Conservation (phyloP, 2,329 filamentous ascomycete species). For the Alternaria solani region DNA sequence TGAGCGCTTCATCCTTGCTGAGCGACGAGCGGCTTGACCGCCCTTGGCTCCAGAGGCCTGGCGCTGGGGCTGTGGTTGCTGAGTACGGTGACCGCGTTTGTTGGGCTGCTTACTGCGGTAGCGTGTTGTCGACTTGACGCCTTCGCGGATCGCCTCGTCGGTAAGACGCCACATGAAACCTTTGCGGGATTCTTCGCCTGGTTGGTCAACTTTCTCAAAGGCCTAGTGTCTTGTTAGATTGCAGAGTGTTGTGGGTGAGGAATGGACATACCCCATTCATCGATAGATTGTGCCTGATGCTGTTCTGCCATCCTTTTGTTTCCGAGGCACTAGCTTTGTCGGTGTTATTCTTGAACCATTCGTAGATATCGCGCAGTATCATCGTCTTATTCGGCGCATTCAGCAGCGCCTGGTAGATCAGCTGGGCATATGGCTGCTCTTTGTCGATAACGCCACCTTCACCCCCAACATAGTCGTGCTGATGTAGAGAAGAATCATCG, state of each 20-base stretch:
- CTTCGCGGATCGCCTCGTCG: slow-evolving; percentile 70
- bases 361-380: slow-evolving; percentile 85
- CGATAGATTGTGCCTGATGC: slow-evolving; percentile 91
- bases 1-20: slow-evolving; percentile 33
- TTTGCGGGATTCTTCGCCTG: slow-evolving; percentile 67
- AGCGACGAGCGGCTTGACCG: slow-evolving; percentile 52
- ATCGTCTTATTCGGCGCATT: slow-evolving; percentile 72
- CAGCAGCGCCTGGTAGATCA: slow-evolving; percentile 80
- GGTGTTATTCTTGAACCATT: slow-evolving; percentile 86
- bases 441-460: slow-evolving; percentile 42
- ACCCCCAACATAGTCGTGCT: slow-evolving; percentile 14
- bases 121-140: slow-evolving; percentile 83
- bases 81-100: slow-evolving; percentile 48
- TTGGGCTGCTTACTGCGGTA: slow-evolving; percentile 58
- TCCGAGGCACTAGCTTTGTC: slow-evolving; percentile 70
- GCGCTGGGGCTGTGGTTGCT: slow-evolving; percentile 48
- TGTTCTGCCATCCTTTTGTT: slow-evolving; percentile 85
- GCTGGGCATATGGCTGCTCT: slow-evolving; percentile 78
- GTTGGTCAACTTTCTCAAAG: slow-evolving; percentile 62
- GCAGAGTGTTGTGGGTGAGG: background rate
- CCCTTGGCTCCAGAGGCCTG: slow-evolving; percentile 57
- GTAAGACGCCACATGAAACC: slow-evolving; percentile 80
- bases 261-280: slow-evolving; percentile 81
- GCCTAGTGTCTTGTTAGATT: slow-evolving; percentile 52
- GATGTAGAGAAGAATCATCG: slow-evolving; percentile 18